These are phyloP conservation scores for Gigaspora rosea DNA, from an alignment of 192 early-diverging fungal species.

Conservation along the genomic window DNA sequence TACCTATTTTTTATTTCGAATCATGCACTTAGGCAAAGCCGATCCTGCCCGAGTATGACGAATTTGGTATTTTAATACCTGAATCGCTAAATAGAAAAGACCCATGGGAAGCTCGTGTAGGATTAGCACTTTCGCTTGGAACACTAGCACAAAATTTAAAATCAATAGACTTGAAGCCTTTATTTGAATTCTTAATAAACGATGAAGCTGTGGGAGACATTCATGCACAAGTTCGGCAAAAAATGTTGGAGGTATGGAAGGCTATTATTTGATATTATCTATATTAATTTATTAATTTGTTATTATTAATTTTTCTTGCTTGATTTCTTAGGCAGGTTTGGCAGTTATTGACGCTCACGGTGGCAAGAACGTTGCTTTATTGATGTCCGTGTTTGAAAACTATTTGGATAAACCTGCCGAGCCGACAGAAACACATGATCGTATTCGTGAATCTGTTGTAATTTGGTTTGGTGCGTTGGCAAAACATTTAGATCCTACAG, in stretches of 20 bases:
- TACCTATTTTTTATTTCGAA: background rate
- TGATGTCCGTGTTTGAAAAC: conserved; percentile 78
- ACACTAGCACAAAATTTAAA: conserved; percentile 64
- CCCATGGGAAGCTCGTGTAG: conserved; percentile 77
- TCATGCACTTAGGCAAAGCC: conserved; percentile 53
- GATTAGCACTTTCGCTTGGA: conserved; percentile 76
- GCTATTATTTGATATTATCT: background rate
- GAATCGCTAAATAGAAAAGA: conserved; percentile 82
- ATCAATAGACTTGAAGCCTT: conserved; percentile 50
- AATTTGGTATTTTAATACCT: conserved; percentile 85
- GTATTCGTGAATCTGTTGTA: conserved; percentile 88
- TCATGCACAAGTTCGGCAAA: conserved; percentile 70
- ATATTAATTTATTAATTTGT: background rate
- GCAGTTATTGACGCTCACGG: conserved; percentile 75
- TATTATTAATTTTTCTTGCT: background rate
- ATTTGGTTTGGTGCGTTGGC: conserved; percentile 91
- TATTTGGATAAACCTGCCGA: conserved; percentile 74
- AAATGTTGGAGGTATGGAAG: conserved; percentile 67
- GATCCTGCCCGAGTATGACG: conserved; percentile 86
- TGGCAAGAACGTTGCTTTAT: conserved; percentile 57
- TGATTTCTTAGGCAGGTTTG: conserved; percentile 62
- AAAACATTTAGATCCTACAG: conserved; percentile 75
- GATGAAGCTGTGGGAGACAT: conserved; percentile 85
- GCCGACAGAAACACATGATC: conserved; percentile 77
- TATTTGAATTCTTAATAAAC: conserved; percentile 80